Conservation (phyloP, 2,329 filamentous ascomycete species). For the Metarhizium sp. region DNA sequence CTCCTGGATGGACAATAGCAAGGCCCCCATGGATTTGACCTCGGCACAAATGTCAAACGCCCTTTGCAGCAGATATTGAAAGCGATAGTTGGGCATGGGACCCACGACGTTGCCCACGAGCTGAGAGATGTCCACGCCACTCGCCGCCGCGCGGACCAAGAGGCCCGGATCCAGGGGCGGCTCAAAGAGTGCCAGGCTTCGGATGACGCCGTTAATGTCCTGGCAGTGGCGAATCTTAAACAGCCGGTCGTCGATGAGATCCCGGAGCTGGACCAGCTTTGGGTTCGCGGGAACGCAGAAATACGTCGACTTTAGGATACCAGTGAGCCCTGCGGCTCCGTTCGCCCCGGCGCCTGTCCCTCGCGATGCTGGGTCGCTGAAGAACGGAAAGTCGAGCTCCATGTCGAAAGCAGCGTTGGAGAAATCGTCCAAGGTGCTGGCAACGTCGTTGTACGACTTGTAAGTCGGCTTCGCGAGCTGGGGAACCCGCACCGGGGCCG, state of each 20-base stretch:
- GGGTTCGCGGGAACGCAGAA: background rate
- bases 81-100: background rate
- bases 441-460: no score
- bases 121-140: background rate
- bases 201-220: background rate
- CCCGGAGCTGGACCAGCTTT: background rate
- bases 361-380: background rate
- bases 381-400: background rate
- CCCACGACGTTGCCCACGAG: background rate
- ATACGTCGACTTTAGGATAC: background rate
- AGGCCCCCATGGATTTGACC: background rate
- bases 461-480: conserved; percentile 1
- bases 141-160: background rate
- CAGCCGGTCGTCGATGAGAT: background rate
- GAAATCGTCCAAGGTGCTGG: background rate
- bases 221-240: background rate
- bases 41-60: background rate
- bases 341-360: background rate
- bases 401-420: background rate
- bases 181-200: background rate
- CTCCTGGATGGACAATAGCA: background rate
- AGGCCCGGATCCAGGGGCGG: background rate
- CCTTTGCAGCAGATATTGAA: background rate
- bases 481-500: background rate
- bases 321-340: background rate